Conservation (phyloP, 2,329 filamentous ascomycete genomes). For the Clonostachys byssicola region DNA sequence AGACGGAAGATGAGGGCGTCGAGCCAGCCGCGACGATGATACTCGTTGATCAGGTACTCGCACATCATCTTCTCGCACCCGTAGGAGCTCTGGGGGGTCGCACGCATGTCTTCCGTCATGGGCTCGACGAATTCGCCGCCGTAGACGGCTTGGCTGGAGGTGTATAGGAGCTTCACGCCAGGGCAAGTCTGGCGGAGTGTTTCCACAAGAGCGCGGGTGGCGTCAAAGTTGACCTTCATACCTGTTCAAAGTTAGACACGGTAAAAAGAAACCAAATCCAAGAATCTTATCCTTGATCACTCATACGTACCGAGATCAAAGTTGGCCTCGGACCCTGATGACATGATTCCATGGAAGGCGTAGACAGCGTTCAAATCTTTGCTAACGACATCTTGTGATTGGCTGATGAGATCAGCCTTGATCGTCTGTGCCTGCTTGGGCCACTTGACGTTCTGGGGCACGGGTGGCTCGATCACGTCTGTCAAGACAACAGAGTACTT, state of each 20-base stretch:
- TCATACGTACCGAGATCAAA: slow-evolving; percentile 40
- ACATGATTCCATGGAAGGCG: slow-evolving; percentile 63
- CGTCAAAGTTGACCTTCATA: slow-evolving; percentile 51
- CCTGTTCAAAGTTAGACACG: too few species aligned
- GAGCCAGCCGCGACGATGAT: slow-evolving; percentile 45
- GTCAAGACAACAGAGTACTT: slow-evolving; percentile 41
- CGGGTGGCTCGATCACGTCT: slow-evolving; percentile 46
- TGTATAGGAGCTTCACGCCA: slow-evolving; percentile 51
- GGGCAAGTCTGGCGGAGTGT: slow-evolving; percentile 36
- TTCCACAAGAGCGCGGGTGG: slow-evolving; percentile 48
- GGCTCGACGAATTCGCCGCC: slow-evolving; percentile 37
- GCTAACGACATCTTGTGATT: slow-evolving; percentile 2
- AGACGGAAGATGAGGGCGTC: slow-evolving; percentile 53
- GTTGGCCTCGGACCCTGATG: slow-evolving; percentile 55
- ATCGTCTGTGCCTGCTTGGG: slow-evolving; percentile 14
- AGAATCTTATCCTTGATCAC: too few species aligned
- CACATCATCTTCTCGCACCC: slow-evolving; percentile 56
- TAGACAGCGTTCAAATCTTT: slow-evolving; percentile 40
- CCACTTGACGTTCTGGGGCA: slow-evolving; percentile 29
- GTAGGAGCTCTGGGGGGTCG: slow-evolving; percentile 51
- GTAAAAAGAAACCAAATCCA: too few species aligned
- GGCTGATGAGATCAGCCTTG: slow-evolving; percentile 25
- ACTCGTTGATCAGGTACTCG: slow-evolving; percentile 31
- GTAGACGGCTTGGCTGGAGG: slow-evolving; percentile 57
- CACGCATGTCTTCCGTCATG: slow-evolving; percentile 30